Percentiles rank a stretch among this genome's conserved stretches.
Conservation (phyloP, 2,329 filamentous ascomycete genomes). For the Myriangium duriaei region DNA sequence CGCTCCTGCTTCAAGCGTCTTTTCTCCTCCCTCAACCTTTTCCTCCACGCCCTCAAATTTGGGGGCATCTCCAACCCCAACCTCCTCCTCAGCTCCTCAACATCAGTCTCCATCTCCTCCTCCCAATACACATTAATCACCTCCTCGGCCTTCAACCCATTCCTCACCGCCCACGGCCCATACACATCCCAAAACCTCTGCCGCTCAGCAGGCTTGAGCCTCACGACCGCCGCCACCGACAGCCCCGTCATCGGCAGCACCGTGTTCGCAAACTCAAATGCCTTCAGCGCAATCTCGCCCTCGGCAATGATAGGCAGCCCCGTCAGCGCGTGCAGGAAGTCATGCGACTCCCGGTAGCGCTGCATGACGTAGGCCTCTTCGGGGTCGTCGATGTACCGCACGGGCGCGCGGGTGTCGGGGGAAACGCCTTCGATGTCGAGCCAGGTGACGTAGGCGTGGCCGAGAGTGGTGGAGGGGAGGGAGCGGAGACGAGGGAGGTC, state of each 20-base stretch:
- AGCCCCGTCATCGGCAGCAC: constrained; percentile 89
- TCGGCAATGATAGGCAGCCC: constrained; percentile 85
- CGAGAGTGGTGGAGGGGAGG: constrained; percentile 62
- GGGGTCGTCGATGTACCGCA: constrained; percentile 85
- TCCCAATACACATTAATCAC: constrained; percentile 98
- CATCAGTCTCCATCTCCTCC: constrained; percentile 75
- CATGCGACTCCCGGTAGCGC: constrained; percentile 90
- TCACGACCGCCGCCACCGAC: constrained; percentile 58
- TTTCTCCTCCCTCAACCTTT: constrained; percentile 54
- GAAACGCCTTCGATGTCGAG: constrained; percentile 88
- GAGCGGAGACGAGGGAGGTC: constrained; percentile 57
- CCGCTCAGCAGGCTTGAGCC: constrained; percentile 51
- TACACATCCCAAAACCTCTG: constrained; percentile 61
- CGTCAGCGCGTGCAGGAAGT: constrained; percentile 93
- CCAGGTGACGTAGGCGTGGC: constrained; percentile 74
- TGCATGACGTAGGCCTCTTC: constrained; percentile 99
- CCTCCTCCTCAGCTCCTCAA: constrained; percentile 58
- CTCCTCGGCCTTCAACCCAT: constrained; percentile 63
- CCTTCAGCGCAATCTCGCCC: constrained; percentile 93
- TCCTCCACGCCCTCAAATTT: constrained; percentile 68
- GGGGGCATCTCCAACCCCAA: constrained; percentile 80
- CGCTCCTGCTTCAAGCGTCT: constrained; percentile 28
- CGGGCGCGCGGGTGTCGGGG: constrained; percentile 70
- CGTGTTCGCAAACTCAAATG: constrained; percentile 94
- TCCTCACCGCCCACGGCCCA: constrained; percentile 79